Base-by-base conservation (phyloP, 139 green algal species). In the Zygnema circumcarinatum region DNA sequence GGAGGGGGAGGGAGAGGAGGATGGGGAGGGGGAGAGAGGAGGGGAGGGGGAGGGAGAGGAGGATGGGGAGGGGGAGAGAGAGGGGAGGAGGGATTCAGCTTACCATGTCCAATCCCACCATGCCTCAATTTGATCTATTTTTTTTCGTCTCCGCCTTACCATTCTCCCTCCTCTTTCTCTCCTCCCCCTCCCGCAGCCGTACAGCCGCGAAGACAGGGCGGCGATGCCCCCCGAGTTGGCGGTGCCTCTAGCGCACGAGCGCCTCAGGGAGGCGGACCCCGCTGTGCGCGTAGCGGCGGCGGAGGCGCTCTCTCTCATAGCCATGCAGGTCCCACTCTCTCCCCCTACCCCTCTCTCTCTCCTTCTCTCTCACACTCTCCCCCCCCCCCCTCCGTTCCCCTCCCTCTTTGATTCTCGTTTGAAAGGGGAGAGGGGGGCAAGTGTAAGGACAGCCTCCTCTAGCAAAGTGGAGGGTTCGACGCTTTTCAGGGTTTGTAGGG, bases 271-370 rank as follows among this genome's bases (percentile, higher is more conserved):
- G 82, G 21, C 38, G 0, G 82, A 88, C 33, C 20, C 68, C 2
- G 22, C 42, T 22, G 81, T 89, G 1, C 0, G 40, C 2, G 76
- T 47, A 16, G 84, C 39, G 38, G 84, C 79, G 31, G 84, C 84
- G 29, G 84, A 89, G 47, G 76, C 84, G 7, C 79, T 89, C 29
- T 87, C 42, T 21, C 84, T 89, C 2, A 89, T 89, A 2, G 67
- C 82, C 0, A 1, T 86, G 22, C 52, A 86, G 38, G 40, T 41
- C 47, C 1, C 11, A 1, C 38, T 40, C 16, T 81, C 38, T 2
- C 2, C 31, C 1, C 52, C 29, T 80, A 25, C 33, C 33, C 31
- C 33, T 1, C 25, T 67, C 2, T 1, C 73, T 32, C 31, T 67
- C 31, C 29, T 38, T 67, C 2, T 80, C 33, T 2, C 1, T 67